Evolutionary conservation across 2,329 filamentous ascomycete genomes (phyloP).

Genomic region (Xylariaceae sp.): DNA sequence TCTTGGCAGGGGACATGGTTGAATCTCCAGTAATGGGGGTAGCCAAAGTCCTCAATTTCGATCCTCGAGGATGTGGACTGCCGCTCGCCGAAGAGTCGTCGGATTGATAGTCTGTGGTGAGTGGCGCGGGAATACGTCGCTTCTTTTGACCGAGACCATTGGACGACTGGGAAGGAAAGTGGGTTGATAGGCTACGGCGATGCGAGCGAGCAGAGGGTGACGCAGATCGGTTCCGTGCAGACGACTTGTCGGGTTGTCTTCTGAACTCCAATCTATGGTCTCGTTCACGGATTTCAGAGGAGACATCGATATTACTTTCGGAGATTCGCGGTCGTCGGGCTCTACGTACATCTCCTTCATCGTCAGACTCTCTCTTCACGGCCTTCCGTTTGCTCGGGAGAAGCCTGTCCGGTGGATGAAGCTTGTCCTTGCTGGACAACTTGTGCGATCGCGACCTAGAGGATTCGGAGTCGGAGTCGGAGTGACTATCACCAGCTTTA

Average conservation of each 20-base stretch:
- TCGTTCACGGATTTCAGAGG: slow-evolving; percentile 28
- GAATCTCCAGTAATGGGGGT: slow-evolving; percentile 56
- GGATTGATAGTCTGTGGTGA: slow-evolving; percentile 63
- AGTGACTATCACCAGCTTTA: slow-evolving; percentile 36
- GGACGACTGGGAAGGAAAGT: slow-evolving; percentile 51
- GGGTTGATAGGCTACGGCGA: slow-evolving; percentile 61
- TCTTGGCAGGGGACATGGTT: slow-evolving; percentile 63
- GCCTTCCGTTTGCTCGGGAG: slow-evolving; percentile 52
- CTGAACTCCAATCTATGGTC: slow-evolving; percentile 31
- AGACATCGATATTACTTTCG: slow-evolving; percentile 38
- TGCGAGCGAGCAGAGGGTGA: slow-evolving; percentile 59
- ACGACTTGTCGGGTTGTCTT: slow-evolving; percentile 29
- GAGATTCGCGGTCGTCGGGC: slow-evolving; percentile 50
- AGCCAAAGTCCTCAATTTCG: slow-evolving; percentile 53
- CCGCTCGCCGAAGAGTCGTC: slow-evolving; percentile 62
- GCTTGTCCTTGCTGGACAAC: slow-evolving; percentile 43
- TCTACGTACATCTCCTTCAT: slow-evolving; percentile 53
- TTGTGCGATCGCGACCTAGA: slow-evolving; percentile 43
- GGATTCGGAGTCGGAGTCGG: slow-evolving; percentile 55
- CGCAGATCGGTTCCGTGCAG: slow-evolving; percentile 45
- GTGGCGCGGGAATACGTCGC: slow-evolving; percentile 56
- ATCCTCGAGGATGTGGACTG: slow-evolving; percentile 55
- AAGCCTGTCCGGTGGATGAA: slow-evolving; percentile 44
- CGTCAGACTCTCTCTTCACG: slow-evolving; percentile 52
- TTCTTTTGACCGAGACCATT: slow-evolving; percentile 59